These are phyloP conservation scores for Actinomucor elegans DNA, from an alignment of 371 early-diverging fungal species.

Conservation along the genomic window DNA sequence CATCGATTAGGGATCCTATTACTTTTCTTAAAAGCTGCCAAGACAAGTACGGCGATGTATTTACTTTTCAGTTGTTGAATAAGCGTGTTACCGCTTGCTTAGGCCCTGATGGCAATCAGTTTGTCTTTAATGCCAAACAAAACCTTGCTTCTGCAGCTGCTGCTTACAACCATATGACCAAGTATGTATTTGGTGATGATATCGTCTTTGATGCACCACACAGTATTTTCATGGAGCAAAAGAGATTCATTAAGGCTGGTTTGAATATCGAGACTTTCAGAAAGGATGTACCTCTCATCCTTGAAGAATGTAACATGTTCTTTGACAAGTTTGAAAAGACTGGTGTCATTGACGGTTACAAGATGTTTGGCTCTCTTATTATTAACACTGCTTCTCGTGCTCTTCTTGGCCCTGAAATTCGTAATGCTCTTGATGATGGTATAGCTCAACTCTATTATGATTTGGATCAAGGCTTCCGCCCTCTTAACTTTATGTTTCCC, in stretches of 20 bases:
- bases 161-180: conserved; percentile 91
- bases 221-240: conserved; percentile 94
- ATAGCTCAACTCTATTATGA: conserved; percentile 90
- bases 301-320: conserved; percentile 79
- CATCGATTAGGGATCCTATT: conserved; percentile 69
- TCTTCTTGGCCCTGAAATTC: conserved; percentile 92
- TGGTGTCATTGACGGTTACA: conserved; percentile 62
- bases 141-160: conserved; percentile 90
- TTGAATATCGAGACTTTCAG: conserved; percentile 84
- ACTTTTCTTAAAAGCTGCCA: conserved; percentile 72
- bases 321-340: conserved; percentile 43
- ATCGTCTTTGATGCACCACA: conserved; percentile 96
- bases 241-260: conserved; percentile 93
- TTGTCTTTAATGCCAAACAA: conserved; percentile 91
- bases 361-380: conserved; percentile 86
- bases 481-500: conserved; percentile 83
- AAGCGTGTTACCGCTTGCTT: conserved; percentile 87
- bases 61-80: conserved; percentile 92
- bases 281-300: conserved; percentile 84
- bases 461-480: conserved; percentile 92
- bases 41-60: conserved; percentile 84
- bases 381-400: conserved; percentile 94
- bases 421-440: conserved; percentile 72
- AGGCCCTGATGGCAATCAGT: conserved; percentile 94
- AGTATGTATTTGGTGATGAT: conserved; percentile 93